These are phyloP conservation scores for Xerocomellus amylosporus DNA, from an alignment of 768 basidiomycete species.

Conservation along the genomic window DNA sequence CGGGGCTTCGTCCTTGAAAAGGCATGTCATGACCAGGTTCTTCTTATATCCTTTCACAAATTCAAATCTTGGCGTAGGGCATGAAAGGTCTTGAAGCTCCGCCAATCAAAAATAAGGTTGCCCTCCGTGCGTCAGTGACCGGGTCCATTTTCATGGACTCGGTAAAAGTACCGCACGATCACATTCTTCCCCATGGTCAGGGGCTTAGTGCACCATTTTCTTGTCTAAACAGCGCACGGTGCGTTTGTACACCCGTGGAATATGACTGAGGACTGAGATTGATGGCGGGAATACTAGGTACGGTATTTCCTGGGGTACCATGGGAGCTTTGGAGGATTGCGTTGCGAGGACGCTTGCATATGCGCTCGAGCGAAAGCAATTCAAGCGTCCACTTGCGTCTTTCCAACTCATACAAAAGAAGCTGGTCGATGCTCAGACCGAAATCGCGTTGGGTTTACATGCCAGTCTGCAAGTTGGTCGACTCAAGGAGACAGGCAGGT, in stretches of 20 bases:
- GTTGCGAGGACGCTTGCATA: conserved; percentile 74
- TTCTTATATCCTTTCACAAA: background rate
- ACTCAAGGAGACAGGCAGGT: conserved; percentile 72
- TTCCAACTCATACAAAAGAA: conserved; percentile 99
- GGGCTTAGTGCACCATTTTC: conserved; percentile 87
- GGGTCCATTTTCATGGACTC: conserved; percentile 92
- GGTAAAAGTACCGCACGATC: conserved; percentile 70
- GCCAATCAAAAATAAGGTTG: conserved; percentile 89
- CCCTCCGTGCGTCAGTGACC: conserved; percentile 79
- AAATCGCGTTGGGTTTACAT: conserved; percentile 73
- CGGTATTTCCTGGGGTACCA: conserved; percentile 93
- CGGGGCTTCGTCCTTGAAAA: conserved; percentile 91
- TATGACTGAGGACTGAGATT: background rate
- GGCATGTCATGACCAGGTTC: conserved; percentile 37
- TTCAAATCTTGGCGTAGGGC: conserved; percentile 47
- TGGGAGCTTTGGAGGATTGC: conserved; percentile 95
- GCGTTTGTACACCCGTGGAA: background rate
- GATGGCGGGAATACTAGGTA: conserved; percentile 40
- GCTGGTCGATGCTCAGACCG: conserved; percentile 88
- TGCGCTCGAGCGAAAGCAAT: conserved; percentile 87
- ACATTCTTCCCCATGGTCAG: conserved; percentile 71
- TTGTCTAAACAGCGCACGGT: conserved; percentile 88
- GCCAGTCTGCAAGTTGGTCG: conserved; percentile 80
- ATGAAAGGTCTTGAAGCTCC: conserved; percentile 79
- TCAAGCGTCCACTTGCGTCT: conserved; percentile 82